phyloP scores from a whole-genome alignment of 2,329 filamentous ascomycete genomes.

The Talaromyces piceae region DNA sequence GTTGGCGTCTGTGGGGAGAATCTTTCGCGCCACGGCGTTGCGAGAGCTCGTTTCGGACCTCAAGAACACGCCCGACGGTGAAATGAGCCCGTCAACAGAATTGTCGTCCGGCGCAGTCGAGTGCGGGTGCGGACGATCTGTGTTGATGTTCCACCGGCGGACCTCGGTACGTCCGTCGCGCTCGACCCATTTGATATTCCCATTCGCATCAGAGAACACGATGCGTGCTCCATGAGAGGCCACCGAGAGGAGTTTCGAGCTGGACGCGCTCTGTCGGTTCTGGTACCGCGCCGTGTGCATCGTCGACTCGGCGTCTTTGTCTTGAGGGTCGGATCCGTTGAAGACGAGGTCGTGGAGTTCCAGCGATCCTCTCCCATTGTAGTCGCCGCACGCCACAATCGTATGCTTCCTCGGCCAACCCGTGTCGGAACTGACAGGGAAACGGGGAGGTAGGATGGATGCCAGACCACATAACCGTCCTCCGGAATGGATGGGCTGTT shows the following conservation, averaged over 20 bases:
- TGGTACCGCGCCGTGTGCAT: constrained; percentile 43
- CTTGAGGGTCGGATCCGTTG: constrained; percentile 20
- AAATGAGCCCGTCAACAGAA: constrained; percentile 20
- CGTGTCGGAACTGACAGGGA: constrained; percentile 38
- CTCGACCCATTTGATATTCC: constrained; percentile 84
- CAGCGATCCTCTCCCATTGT: constrained; percentile 82
- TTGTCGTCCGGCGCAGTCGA: background rate
- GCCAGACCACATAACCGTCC: constrained; percentile 68
- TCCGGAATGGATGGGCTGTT: constrained; percentile 75
- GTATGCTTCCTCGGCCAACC: constrained; percentile 52
- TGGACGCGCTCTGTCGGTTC: constrained; percentile 76
- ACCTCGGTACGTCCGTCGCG: constrained; percentile 60
- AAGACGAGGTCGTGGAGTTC: constrained; percentile 60
- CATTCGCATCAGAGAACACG: constrained; percentile 76
- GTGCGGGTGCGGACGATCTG: constrained; percentile 19
- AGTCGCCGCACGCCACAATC: constrained; percentile 76
- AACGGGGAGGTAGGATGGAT: constrained; percentile 50
- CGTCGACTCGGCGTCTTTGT: constrained; percentile 21
- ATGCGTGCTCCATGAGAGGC: constrained; percentile 73
- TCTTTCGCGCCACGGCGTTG: constrained; percentile 68
- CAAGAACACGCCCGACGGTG: constrained; percentile 45
- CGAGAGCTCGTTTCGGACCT: constrained; percentile 47
- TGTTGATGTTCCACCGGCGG: constrained; percentile 52
- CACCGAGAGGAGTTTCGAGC: constrained; percentile 73
- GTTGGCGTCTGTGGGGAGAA: constrained; percentile 53